Evolutionary conservation across 768 basidiomycete genomes (phyloP).

Genomic region (Coprinopsis strossmayeri): DNA sequence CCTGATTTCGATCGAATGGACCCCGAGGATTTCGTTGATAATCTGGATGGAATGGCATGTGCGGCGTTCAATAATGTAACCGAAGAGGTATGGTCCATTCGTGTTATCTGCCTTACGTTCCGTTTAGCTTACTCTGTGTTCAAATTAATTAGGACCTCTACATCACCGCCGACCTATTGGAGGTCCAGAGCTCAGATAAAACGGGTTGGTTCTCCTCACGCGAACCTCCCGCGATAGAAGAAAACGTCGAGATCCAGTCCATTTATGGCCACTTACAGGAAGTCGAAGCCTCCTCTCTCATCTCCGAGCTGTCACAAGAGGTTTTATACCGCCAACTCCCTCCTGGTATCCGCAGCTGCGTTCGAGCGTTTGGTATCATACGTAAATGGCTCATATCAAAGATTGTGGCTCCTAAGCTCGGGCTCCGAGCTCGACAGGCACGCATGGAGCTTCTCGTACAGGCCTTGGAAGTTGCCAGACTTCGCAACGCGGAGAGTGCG

Average conservation of each 20-base stretch:
- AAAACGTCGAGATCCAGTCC: slow-evolving; percentile 71
- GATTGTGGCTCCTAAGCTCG: slow-evolving; percentile 58
- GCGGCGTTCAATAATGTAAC: slow-evolving; percentile 73
- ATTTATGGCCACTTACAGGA: slow-evolving; percentile 71
- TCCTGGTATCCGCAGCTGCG: slow-evolving; percentile 67
- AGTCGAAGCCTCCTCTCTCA: slow-evolving; percentile 64
- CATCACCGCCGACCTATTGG: slow-evolving; percentile 69
- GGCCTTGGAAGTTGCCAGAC: slow-evolving; percentile 68
- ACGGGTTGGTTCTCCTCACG: slow-evolving; percentile 70
- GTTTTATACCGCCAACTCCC: slow-evolving; percentile 69
- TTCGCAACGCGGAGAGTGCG: slow-evolving; percentile 42
- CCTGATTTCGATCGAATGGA: slow-evolving; percentile 60
- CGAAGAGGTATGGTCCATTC: slow-evolving; percentile 52
- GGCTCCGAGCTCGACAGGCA: slow-evolving; percentile 55
- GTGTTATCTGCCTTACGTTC: neutral
- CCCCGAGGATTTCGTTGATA: slow-evolving; percentile 70
- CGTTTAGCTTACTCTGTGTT: neutral
- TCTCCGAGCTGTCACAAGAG: slow-evolving; percentile 66
- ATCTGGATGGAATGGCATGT: slow-evolving; percentile 67
- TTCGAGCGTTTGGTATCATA: slow-evolving; percentile 69
- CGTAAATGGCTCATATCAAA: slow-evolving; percentile 76
- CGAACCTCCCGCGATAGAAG: slow-evolving; percentile 48
- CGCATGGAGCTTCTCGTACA: slow-evolving; percentile 69
- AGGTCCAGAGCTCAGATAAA: slow-evolving; percentile 73
- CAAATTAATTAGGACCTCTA: slow-evolving; percentile 56